Evolutionary conservation across 345 rosid genomes (phyloP).

Genomic region (Ailanthus altissimus): DNA sequence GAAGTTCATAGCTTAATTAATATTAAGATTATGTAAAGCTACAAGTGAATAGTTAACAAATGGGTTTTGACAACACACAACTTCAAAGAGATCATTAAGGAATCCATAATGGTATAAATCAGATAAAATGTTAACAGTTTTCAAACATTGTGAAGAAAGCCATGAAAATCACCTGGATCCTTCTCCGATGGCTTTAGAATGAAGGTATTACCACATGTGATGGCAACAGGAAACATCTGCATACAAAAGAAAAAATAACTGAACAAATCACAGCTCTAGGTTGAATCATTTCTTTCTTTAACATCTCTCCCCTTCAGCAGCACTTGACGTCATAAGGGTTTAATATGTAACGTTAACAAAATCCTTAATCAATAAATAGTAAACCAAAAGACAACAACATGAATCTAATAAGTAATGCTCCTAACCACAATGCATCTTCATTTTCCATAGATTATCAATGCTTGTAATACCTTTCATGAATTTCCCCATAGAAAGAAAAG

Average conservation of each 20-base stretch:
- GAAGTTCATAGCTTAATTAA: not conserved
- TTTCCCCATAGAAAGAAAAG: not conserved
- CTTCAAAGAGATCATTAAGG: not conserved
- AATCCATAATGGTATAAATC: not conserved
- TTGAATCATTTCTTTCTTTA: not conserved
- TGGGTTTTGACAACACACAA: not conserved
- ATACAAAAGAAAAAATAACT: not conserved
- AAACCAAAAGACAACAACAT: not conserved
- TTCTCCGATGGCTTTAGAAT: conserved; percentile 54
- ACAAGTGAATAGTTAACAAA: not conserved
- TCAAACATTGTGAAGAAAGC: not conserved
- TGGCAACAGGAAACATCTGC: conserved; percentile 56
- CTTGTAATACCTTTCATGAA: not conserved
- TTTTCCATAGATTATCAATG: not conserved
- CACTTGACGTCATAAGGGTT: not conserved
- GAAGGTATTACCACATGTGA: conserved; percentile 57
- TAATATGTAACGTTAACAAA: not conserved
- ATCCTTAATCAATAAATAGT: not conserved
- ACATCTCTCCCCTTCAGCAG: conserved; percentile 5
- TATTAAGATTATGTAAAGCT: not conserved
- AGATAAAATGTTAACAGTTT: not conserved
- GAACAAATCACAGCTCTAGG: not conserved
- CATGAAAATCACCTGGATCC: conserved; percentile 46
- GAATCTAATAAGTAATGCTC: not conserved
- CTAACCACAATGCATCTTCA: not conserved